Evolutionary conservation across 306 rosid species (phyloP), one percentile per base, ranked within the genome.

Genomic region (Malus asiatica): DNA sequence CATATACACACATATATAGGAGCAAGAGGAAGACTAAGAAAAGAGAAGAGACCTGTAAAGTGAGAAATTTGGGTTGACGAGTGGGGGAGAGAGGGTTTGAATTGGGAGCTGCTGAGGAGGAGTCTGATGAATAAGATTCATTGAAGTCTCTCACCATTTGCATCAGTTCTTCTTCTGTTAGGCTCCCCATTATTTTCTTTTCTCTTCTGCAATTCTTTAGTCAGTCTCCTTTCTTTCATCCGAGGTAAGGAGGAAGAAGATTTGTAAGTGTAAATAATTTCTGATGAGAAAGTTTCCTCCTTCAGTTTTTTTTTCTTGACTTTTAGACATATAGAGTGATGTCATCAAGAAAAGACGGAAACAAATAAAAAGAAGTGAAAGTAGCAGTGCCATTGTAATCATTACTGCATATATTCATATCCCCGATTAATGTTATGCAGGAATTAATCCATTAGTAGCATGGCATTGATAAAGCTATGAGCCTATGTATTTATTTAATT

Each of bases 91-190:
- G 51, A 9, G 80, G 14, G 4, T 81, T 23, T 20, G 85, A 60
- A 33, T 30, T 48, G 82, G 15, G 2, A 62, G 42, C 40, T 62
- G 35, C 22, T 53, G 13, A 11, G 76, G 33, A 23, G 86, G 68
- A 18, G 70, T 51, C 27, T 22, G 86, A 23, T 60, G 48, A 65
- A 4, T 73, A 81, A 15, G 75, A 75, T 30, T 86, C 87, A 19
- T 69, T 70, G 78, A 44, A 81, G 55, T 83, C 85, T 59, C 78
- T 73, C 16, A 86, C 79, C 77, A 78, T 81, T 73, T 83, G 87
- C 55, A 73, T 4, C 58, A 86, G 82, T 52, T 83, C 71, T 59
- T 86, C 90, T 71, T 86, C 90, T 35, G 84, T 79, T 35, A 79
- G 6, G 61, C 86, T 81, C 22, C 70, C 83, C 89, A 83, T 84